Evolutionary conservation across 2,329 filamentous ascomycete genomes (phyloP).

Genomic region (Aciculosporium take): DNA sequence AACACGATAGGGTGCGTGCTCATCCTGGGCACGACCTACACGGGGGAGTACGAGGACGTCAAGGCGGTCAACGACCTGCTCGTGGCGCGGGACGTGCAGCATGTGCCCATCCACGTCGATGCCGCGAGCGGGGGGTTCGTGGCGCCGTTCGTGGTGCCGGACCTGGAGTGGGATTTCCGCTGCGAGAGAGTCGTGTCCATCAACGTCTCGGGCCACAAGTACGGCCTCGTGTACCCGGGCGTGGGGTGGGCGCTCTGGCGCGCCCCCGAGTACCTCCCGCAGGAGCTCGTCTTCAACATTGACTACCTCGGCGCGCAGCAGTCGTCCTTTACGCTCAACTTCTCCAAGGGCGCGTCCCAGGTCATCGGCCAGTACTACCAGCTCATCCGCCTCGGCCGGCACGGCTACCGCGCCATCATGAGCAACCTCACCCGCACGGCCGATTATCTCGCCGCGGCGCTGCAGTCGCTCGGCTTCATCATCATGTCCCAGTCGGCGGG

Average conservation of each 20-base stretch:
- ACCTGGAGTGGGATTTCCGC: conserved; percentile 83
- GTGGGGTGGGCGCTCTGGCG: conserved; percentile 93
- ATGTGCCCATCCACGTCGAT: conserved; percentile 85
- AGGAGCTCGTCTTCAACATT: conserved; percentile 97
- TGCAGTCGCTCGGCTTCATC: conserved; percentile 65
- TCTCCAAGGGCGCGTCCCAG: conserved; percentile 87
- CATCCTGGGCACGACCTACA: conserved; percentile 88
- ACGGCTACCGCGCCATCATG: conserved; percentile 88
- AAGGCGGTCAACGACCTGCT: conserved; percentile 85
- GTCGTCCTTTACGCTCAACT: conserved; percentile 92
- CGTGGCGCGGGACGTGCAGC: conserved; percentile 58
- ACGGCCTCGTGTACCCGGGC: conserved; percentile 65
- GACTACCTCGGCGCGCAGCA: conserved; percentile 96
- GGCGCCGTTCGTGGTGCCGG: conserved; percentile 74
- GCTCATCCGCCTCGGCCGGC: conserved; percentile 85
- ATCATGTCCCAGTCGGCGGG: conserved; percentile 76
- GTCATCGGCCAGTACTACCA: conserved; percentile 98
- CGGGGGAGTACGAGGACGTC: conserved; percentile 88
- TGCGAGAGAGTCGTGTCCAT: conserved; percentile 81
- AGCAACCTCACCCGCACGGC: conserved; percentile 78
- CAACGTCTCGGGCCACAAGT: conserved; percentile 84
- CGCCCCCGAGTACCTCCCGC: conserved; percentile 64
- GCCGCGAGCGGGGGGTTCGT: conserved; percentile 88
- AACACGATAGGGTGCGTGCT: conserved; percentile 68
- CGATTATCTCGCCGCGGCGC: conserved; percentile 66